Conservation (phyloP, 2,329 filamentous ascomycete genomes). For the Colletotrichum karsti region DNA sequence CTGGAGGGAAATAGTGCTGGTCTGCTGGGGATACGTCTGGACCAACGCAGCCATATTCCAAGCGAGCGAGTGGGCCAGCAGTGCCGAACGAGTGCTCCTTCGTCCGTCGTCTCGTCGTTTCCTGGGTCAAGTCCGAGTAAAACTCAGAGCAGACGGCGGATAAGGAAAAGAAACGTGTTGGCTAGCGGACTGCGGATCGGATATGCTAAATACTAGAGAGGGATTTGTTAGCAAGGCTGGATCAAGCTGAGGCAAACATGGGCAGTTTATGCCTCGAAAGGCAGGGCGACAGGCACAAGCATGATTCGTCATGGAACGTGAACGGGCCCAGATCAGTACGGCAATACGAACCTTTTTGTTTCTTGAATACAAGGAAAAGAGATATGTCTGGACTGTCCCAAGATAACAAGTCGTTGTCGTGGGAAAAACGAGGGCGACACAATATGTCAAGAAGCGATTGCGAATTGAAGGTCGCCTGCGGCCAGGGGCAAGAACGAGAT, state of each 20-base stretch:
- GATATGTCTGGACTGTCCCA: not conserved
- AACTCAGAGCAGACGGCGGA: not conserved
- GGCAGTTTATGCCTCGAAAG: not conserved
- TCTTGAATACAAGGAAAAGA: conserved; percentile 8
- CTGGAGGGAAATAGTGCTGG: conserved; percentile 78
- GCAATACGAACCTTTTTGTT: conserved; percentile 25
- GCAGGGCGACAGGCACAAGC: not conserved
- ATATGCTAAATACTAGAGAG: not conserved
- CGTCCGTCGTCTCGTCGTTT: not conserved
- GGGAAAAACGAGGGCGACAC: conserved; percentile 27
- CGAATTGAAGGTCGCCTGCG: conserved; percentile 66
- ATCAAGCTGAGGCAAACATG: not conserved
- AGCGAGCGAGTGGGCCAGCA: not conserved
- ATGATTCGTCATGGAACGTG: not conserved
- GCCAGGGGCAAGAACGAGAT: conserved; percentile 51
- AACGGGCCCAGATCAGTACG: not conserved
- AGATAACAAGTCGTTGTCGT: conserved; percentile 26
- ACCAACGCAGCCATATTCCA: conserved; percentile 84
- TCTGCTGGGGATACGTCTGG: conserved; percentile 82
- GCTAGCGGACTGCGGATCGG: not conserved
- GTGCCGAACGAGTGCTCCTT: conserved; percentile 10
- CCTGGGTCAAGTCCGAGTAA: not conserved
- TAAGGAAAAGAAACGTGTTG: not conserved
- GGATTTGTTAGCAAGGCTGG: conserved; percentile 1
- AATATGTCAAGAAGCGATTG: conserved; percentile 43